Evolutionary conservation across 495 filamentous ascomycete species (phyloP), one percentile per base, ranked within the genome.

Genomic region (Apiosordaria backusii): DNA sequence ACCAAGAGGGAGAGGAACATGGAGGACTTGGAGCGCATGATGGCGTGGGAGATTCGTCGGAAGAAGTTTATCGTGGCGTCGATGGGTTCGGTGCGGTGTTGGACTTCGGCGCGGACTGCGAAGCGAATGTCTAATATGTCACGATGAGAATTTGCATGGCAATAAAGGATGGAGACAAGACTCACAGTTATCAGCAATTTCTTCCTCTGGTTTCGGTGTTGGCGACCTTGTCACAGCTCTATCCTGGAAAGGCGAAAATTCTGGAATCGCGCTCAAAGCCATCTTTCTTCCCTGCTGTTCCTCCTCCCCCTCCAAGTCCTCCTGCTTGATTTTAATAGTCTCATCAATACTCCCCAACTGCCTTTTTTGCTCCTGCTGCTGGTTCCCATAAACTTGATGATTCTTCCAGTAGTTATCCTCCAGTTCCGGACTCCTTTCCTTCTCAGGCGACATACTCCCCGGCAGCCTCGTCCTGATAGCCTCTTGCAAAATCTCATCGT

Each of bases 1-100:
- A 87, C 71, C 6, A 90, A 58, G 1, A 86, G 69, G 22, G 84
- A 81, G 55, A 78, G 62, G 26, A 90, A 78, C 10, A 90, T 76
- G n/a, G 87, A 86, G 2, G 84, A 79, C 81, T 87, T 89, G 24
- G 91, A 90, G 62, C 84, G 85, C 29, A 87, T 87, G 57, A 87
- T 80, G 52, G 77, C 66, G 61, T 85, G 79, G 60, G 88, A 77
- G 65, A 80, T 83, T 27, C 74, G 81, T 61, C 85, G 87, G 62
- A 93, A 40, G 67, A 87, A 89, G 64, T 76, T 81, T 65, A 91
- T 82, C n/a, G 85, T 83, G 24, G 88, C 86, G 69, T 93, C 90
- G 67, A 96, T 89, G 27, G 91, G 91, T 74, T 96, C 92, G 60
- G 89, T 90, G 29, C 90, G 85, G 71, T 96, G 92, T 69, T 92